Evolutionary conservation across 352 stramenopile genomes (phyloP).

Genomic region (Globisporangium yorkense): DNA sequence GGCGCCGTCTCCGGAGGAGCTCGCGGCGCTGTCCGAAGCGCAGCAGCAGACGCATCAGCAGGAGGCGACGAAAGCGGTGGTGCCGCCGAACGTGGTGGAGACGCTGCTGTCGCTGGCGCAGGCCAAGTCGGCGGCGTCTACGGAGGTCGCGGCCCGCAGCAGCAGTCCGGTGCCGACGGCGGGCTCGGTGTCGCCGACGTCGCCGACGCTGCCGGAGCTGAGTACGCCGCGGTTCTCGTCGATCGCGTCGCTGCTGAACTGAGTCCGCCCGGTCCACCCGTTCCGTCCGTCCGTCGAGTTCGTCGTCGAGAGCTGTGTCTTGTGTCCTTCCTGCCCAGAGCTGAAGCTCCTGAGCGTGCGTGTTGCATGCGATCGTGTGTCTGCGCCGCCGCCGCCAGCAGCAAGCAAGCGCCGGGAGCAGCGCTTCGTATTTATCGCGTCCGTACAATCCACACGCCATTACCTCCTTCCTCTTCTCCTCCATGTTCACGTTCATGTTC

Average conservation of each 20-base stretch:
- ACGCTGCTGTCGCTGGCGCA: constrained; percentile 64
- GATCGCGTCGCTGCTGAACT: constrained; percentile 58
- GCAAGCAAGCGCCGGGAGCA: background rate
- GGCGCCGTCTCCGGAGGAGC: constrained; percentile 6
- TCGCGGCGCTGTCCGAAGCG: background rate
- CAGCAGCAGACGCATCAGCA: constrained; percentile 2
- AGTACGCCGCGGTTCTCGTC: constrained; percentile 17
- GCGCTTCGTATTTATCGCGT: background rate
- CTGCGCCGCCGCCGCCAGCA: background rate
- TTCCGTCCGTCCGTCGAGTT: background rate
- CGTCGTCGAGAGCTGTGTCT: background rate
- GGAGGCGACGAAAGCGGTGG: constrained; percentile 4
- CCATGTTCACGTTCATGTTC: background rate
- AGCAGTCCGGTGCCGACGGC: background rate
- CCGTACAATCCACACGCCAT: background rate
- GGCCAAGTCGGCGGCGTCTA: constrained; percentile 8
- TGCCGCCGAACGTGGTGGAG: constrained; percentile 49
- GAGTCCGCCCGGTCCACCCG: background rate
- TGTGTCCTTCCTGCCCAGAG: background rate
- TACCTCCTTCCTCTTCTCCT: background rate
- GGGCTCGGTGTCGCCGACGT: constrained; percentile 1
- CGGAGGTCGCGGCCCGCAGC: background rate
- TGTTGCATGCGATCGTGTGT: background rate
- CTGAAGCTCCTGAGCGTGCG: background rate
- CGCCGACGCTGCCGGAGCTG: constrained; percentile 11